phyloP scores from a whole-genome alignment of 83 land plant species.

The Diphasiastrum complanatum region DNA sequence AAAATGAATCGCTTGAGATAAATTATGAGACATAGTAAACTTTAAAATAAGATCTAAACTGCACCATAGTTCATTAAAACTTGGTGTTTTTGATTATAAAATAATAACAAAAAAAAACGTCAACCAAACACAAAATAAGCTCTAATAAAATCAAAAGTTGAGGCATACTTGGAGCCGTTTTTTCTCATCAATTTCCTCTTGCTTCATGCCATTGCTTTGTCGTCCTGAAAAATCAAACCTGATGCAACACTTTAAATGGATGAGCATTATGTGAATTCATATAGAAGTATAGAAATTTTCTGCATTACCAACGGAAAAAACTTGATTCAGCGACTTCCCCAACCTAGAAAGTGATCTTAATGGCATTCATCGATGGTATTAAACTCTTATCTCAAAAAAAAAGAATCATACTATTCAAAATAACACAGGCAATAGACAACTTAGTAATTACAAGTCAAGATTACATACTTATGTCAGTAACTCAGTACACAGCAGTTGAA shows the following conservation, averaged over 20 bases:
- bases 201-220: neutral
- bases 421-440: too few species aligned
- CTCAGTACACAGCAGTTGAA: too few species aligned
- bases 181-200: neutral
- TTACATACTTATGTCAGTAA: too few species aligned
- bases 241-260: too few species aligned
- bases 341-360: neutral
- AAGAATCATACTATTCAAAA: too few species aligned
- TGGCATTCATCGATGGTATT: neutral
- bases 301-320: neutral
- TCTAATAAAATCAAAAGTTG: too few species aligned
- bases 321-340: neutral
- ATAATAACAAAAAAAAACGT: too few species aligned
- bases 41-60: neutral
- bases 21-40: neutral
- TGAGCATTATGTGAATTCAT: neutral
- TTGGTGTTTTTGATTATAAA: too few species aligned
- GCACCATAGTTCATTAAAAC: too few species aligned
- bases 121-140: too few species aligned
- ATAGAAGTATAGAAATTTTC: neutral
- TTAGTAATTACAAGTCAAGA: too few species aligned
- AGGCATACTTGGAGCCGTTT: neutral
- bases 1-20: neutral
- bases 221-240: conserved; percentile 1
- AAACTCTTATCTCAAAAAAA: too few species aligned